Percentiles rank a stretch among this genome's conserved stretches.
Evolutionary conservation across 805 yeast genomes (phyloP).

Genomic region (Hyphopichia homilentoma): DNA sequence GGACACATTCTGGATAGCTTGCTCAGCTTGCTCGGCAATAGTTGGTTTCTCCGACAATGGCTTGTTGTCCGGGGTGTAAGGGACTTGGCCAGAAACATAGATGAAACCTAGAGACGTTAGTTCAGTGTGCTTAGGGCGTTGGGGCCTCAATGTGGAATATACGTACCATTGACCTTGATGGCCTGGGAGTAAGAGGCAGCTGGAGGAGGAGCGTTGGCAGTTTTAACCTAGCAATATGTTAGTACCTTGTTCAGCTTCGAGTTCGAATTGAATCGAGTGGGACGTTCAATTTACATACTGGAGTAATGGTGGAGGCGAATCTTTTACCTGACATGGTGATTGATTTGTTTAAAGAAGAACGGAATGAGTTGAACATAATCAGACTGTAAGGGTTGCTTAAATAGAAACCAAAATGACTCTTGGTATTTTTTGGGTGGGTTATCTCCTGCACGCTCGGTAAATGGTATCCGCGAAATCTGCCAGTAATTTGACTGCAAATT

Average conservation of each 20-base stretch:
- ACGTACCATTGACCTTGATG: conserved; percentile 69
- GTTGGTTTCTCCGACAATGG: conserved; percentile 65
- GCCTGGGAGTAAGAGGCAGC: conserved; percentile 98
- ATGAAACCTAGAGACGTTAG: conserved; percentile 53
- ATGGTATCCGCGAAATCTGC: too few relatives aligned
- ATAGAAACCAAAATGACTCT: too few relatives aligned
- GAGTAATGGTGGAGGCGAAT: conserved; percentile 23
- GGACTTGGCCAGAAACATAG: conserved; percentile 94
- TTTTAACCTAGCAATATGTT: conserved; percentile 44
- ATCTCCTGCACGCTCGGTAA: too few relatives aligned
- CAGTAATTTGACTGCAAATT: too few relatives aligned
- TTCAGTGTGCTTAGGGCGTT: conserved; percentile 7
- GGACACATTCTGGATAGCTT: conserved; percentile 62
- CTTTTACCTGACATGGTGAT: conserved; percentile 21
- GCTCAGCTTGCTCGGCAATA: conserved; percentile 74
- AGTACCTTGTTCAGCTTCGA: conserved; percentile 5
- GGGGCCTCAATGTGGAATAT: neutral
- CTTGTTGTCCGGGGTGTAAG: conserved; percentile 78
- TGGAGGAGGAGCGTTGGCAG: conserved; percentile 88
- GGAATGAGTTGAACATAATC: conserved; percentile 18
- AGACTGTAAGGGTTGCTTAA: conserved; percentile 1
- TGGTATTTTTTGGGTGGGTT: too few relatives aligned
- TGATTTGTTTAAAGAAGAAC: conserved; percentile 13
- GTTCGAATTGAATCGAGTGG: conserved; percentile 6
- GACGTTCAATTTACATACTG: conserved; percentile 22